phyloP scores from a whole-genome alignment of 2,329 filamentous ascomycete species.

The Fusarium annulatum region DNA sequence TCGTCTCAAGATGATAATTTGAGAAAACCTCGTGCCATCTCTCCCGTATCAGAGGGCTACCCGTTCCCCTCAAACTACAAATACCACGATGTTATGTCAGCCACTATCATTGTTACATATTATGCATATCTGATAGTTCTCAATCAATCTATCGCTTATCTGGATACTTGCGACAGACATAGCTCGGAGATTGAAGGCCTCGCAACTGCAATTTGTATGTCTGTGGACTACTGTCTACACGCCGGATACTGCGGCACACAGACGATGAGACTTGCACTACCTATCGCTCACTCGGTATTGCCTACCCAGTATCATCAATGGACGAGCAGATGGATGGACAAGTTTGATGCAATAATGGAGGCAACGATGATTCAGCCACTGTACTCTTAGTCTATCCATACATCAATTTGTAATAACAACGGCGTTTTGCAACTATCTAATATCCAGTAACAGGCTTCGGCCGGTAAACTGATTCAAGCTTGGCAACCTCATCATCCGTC shows the following conservation, averaged over 20 bases:
- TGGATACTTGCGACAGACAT: fast-evolving
- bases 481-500: neutral
- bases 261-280: fast-evolving
- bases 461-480: neutral
- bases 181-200: fast-evolving
- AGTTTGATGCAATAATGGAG: neutral
- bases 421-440: fast-evolving
- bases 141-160: fast-evolving
- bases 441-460: neutral
- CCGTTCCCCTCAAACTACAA: fast-evolving
- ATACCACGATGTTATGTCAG: neutral
- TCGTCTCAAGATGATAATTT: fast-evolving
- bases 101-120: neutral
- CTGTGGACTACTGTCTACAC: neutral
- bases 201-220: neutral
- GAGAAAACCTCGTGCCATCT: fast-evolving
- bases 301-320: fast-evolving
- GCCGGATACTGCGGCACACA: neutral
- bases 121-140: neutral
- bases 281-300: neutral
- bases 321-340: neutral
- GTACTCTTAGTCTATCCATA: neutral
- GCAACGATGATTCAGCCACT: neutral
- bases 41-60: fast-evolving
- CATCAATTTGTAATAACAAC: fast-evolving